Evolutionary conservation across 2,329 filamentous ascomycete species (phyloP), one percentile per base, ranked within the genome.

Genomic region (Aspergillus hiratsukae): DNA sequence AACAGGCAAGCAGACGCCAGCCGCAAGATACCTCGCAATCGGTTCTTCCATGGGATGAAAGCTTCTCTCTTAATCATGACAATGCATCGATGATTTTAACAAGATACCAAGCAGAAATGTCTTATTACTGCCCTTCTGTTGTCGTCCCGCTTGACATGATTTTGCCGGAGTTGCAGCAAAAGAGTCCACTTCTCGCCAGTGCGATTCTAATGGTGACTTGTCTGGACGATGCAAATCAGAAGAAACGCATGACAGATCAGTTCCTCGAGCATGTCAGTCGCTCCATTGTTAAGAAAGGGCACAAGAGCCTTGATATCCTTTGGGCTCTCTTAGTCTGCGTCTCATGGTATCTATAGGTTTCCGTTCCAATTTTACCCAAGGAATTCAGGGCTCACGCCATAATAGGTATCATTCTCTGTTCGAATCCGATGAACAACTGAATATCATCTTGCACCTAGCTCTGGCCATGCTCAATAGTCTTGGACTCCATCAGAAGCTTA

Each of bases 381-480:
- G 6, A 7, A 7, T 52, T 48, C 54, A 49, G n/a, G 21, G 19
- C 1, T 58, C 46, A 6, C 48, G 17, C 1, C 9, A 37, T 19
- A 23, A 35, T 6, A 60, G 59, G 31, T 21, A 52, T 14, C 56
- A 60, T 8, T 23, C 53, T 29, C 19, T 59, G 9, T 21, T 51
- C 41, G 61, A 56, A 19, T 48, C 46, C n/a, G 60, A 41, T 19
- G 25, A 76, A 0, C 82, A 84, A 57, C 65, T 84, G 11, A 77
- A 78, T 61, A 82, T 80, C 52, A 68, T 84, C 3, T 64, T 83
- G 2, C 73, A 78, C 8, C 61, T 85, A 21, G 78, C 81, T 1
- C 66, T 74, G 11, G 80, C 77, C 17, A 4, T 72, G 83, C 1
- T 69, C 77, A 7, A 74, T 74, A 0, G 81, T 82, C 53, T 64